phyloP scores from a whole-genome alignment of 2,329 filamentous ascomycete genomes.

The Clarireedia homoeocarpa region DNA sequence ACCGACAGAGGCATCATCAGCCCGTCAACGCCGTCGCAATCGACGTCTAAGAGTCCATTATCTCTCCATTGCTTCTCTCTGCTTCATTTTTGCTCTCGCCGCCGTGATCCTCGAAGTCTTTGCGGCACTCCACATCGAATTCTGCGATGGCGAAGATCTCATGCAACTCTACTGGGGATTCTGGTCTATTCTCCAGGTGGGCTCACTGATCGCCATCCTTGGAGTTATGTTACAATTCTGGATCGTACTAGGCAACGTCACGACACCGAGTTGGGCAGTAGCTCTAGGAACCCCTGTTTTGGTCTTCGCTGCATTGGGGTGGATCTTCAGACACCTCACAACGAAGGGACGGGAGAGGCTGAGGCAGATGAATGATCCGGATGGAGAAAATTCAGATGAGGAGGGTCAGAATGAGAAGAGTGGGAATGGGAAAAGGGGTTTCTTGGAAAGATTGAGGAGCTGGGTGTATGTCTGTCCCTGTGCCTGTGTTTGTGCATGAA shows the following conservation, averaged over 20 bases:
- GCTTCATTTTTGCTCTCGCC: conserved; percentile 37
- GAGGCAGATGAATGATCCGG: not conserved
- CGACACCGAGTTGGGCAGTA: conserved; percentile 52
- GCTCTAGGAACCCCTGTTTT: conserved; percentile 53
- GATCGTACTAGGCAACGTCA: conserved; percentile 41
- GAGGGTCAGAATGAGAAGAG: not conserved
- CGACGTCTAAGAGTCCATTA: conserved; percentile 24
- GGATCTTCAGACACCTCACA: conserved; percentile 23
- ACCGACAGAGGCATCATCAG: no score
- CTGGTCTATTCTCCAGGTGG: conserved; percentile 52
- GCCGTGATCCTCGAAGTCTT: conserved; percentile 48
- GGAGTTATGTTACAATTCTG: conserved; percentile 47
- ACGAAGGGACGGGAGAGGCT: conserved; percentile 1
- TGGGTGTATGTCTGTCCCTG: not conserved
- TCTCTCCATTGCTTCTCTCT: conserved; percentile 37
- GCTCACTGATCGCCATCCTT: conserved; percentile 49
- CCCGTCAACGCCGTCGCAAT: not conserved
- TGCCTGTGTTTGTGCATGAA: not conserved
- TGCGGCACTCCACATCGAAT: conserved; percentile 33
- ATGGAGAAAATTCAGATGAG: not conserved
- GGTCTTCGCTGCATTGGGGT: conserved; percentile 41
- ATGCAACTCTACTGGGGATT: conserved; percentile 53
- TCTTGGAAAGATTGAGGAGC: conserved; percentile 2
- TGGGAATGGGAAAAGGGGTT: not conserved
- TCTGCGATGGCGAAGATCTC: conserved; percentile 52